These are phyloP conservation scores for Scopulariopsis brevicaulis DNA, from an alignment of 2,329 filamentous ascomycete species.

Conservation along the genomic window DNA sequence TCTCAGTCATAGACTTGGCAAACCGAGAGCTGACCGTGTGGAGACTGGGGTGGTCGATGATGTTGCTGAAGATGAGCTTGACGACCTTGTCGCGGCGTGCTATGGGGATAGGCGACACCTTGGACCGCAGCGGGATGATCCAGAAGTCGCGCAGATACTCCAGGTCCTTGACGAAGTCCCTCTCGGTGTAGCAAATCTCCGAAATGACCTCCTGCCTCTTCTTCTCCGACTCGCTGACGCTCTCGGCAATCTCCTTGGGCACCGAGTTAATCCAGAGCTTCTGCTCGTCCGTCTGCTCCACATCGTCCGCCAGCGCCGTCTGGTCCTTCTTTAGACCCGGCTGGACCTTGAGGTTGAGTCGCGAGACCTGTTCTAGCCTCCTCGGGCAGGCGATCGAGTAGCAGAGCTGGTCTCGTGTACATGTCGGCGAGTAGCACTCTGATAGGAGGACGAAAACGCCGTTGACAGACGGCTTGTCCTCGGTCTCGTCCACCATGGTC, in stretches of 20 bases:
- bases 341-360: slow-evolving; percentile 86
- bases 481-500: slow-evolving; percentile 74
- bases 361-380: slow-evolving; percentile 85
- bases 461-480: slow-evolving; percentile 68
- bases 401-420: slow-evolving; percentile 87
- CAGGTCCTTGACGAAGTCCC: slow-evolving; percentile 97
- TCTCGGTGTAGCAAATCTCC: slow-evolving; percentile 96
- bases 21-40: slow-evolving; percentile 84
- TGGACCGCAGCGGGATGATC: slow-evolving; percentile 82
- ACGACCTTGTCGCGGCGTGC: slow-evolving; percentile 84
- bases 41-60: slow-evolving; percentile 71
- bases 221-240: slow-evolving; percentile 82
- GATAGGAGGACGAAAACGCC: slow-evolving; percentile 94
- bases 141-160: slow-evolving; percentile 98
- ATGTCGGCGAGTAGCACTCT: slow-evolving; percentile 96
- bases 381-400: slow-evolving; percentile 97
- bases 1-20: slow-evolving; percentile 74
- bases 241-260: slow-evolving; percentile 85
- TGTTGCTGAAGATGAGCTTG: slow-evolving; percentile 89
- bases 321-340: slow-evolving; percentile 66
- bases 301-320: slow-evolving; percentile 60
- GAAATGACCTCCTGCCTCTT: slow-evolving; percentile 97
- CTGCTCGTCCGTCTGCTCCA: slow-evolving; percentile 81
- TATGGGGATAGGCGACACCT: slow-evolving; percentile 78
- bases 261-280: slow-evolving; percentile 99